Evolutionary conservation across 2,329 filamentous ascomycete species (phyloP), one percentile per base, ranked within the genome.

Genomic region (Talaromyces sp.): DNA sequence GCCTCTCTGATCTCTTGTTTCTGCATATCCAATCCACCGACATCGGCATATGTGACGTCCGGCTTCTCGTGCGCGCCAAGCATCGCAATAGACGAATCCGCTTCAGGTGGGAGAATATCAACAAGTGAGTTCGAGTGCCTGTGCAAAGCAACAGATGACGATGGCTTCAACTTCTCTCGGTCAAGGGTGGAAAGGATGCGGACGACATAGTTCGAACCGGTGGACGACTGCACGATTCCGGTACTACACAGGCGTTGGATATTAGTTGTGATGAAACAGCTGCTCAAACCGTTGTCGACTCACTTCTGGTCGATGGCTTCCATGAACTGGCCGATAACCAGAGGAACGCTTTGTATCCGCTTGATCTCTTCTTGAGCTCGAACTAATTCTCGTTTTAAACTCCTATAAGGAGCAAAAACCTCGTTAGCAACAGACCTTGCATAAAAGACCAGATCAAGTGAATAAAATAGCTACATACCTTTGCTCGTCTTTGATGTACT

Each of bases 401-500:
- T 97, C 80, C 91, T 91, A 66, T 43, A 51, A 28, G 21, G 31
- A 2, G 48, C 8, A 11, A 36, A 31, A 22, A 31, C 6, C 61
- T 9, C 58, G 53, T 65, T 43, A 69, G 45, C 40, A 56, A 45
- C 48, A 21, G 0, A 28, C 3, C 6, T 57, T 62, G 35, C 4
- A 61, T 58, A 21, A 21, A 21, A 5, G 37, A 10, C 37, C 22
- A 13, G 10, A 5, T 52, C 41, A 41, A 25, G 45, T 8, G 10
- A 22, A 31, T 7, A 25, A 31, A n/a, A 10, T 11, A 43, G 28
- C 31, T 17, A 21, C 52, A 25, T 53, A 89, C 88, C 90, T 87
- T 80, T 99, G 94, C 81, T 99, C 94, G 85, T 99, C 94, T 80
- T 99, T 99, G 85, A 99, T 99, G 77, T 99, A 99, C 75, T 99